Evolutionary conservation across 768 basidiomycete genomes (phyloP), one percentile per base, ranked within the genome.

Genomic region (Tylopilus rubrobrunneus): DNA sequence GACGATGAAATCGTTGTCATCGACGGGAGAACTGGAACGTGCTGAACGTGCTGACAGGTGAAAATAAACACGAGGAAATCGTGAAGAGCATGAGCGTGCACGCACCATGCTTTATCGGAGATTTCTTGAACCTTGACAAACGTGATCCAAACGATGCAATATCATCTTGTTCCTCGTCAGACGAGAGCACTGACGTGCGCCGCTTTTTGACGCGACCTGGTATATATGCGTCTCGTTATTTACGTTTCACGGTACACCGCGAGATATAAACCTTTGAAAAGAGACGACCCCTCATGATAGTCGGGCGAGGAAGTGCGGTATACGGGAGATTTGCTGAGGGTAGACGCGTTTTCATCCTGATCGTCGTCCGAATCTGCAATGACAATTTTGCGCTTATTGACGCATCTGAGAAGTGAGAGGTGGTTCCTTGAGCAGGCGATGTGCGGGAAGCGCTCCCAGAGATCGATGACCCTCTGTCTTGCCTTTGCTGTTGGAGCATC

Each of bases 361-460:
- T 86, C 85, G n/a, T 86, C 84, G 52, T 91, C 89, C 1, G 87
- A 89, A 58, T 89, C 88, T 10, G 79, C 79, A 23, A 84, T 61
- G 23, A 86, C 66, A 19, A 84, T 76, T 69, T 90, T 91, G 37
- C 89, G 85, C 68, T 90, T 90, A 43, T 71, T n/a, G 71, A 23
- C 76, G 72, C 2, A 56, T 63, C 74, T 80, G 46, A 31, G n/a
- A 34, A 31, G 28, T 12, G 43, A 7, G 47, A n/a, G n/a, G n/a
- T n/a, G n/a, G n/a, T n/a, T n/a, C n/a, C n/a, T n/a, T n/a, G n/a
- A n/a, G n/a, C n/a, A n/a, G n/a, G n/a, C n/a, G n/a, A n/a, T n/a
- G n/a, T n/a, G n/a, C n/a, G n/a, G n/a, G n/a, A n/a, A n/a, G n/a
- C n/a, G n/a, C n/a, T n/a, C n/a, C n/a, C n/a, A n/a, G n/a, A n/a